Conservation (phyloP, 225 moss, liverwort and hornwort species). For the Neckera pumila region DNA sequence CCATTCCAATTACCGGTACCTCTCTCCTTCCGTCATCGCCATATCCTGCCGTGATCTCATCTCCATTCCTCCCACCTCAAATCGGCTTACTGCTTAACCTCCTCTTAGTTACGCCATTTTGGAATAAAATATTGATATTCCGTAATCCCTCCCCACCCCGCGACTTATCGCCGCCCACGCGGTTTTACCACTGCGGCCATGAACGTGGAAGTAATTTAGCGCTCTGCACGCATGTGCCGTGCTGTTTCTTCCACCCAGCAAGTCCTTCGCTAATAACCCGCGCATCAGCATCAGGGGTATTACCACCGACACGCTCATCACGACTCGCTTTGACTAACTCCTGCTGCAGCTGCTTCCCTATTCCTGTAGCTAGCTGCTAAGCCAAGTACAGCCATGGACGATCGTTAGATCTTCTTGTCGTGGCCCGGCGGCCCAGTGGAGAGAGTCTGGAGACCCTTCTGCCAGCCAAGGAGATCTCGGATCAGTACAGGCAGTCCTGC, state of each 20-base stretch:
- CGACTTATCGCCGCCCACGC: not conserved
- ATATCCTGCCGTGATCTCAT: not conserved
- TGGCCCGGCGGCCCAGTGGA: not conserved
- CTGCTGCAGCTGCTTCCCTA: not conserved
- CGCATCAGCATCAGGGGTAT: not conserved
- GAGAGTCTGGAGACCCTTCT: constrained; percentile 10
- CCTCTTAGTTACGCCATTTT: not conserved
- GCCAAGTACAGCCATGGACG: not conserved
- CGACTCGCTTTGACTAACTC: constrained; percentile 5
- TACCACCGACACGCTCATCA: constrained; percentile 22
- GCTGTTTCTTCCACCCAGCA: not conserved
- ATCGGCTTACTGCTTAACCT: not conserved
- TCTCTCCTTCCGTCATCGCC: not conserved
- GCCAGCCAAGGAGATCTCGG: not conserved
- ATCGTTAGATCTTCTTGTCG: constrained; percentile 13
- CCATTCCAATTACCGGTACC: not conserved
- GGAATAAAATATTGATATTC: not conserved
- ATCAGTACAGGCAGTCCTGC: not conserved
- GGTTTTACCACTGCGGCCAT: not conserved
- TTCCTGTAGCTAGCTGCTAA: not conserved
- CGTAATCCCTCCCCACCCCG: no score
- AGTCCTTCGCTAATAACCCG: not conserved
- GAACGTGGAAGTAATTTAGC: not conserved
- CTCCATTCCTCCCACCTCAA: not conserved
- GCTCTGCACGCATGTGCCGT: not conserved